A percentile compares a stretch with the other conserved stretches of the same genome.
phyloP scores from a whole-genome alignment of 2,329 filamentous ascomycete species.

The Epichloe glyceriae region DNA sequence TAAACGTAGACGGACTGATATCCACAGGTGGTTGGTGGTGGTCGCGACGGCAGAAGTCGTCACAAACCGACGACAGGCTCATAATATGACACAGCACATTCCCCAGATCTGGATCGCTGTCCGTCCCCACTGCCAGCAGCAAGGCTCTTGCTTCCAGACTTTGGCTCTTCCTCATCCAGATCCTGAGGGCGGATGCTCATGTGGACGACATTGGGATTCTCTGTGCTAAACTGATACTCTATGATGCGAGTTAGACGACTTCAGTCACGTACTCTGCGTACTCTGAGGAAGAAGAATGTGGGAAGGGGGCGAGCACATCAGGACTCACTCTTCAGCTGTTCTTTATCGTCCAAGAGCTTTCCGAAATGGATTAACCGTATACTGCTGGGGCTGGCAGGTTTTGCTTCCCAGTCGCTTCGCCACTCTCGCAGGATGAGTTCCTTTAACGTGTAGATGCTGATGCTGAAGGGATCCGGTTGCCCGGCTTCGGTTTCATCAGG shows the following conservation, averaged over 20 bases:
- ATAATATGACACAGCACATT: constrained; percentile 39
- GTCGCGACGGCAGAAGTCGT: background rate
- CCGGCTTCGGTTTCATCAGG: constrained; percentile 49
- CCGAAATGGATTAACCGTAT: constrained; percentile 90
- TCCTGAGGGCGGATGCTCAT: constrained; percentile 87
- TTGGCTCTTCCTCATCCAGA: constrained; percentile 68
- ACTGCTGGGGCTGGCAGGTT: constrained; percentile 73
- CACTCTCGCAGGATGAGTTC: constrained; percentile 89
- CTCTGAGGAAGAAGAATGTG: background rate
- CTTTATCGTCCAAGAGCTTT: constrained; percentile 80
- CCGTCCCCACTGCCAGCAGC: constrained; percentile 28
- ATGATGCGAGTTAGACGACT: constrained; percentile 5
- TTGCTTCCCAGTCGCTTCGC: constrained; percentile 81
- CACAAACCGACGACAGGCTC: constrained; percentile 8
- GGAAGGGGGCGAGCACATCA: background rate
- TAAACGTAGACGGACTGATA: background rate
- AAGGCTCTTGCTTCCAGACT: constrained; percentile 43
- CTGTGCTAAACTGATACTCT: constrained; percentile 70
- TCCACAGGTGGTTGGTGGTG: background rate
- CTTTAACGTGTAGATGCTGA: constrained; percentile 89
- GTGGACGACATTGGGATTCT: constrained; percentile 75
- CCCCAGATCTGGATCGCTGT: constrained; percentile 27
- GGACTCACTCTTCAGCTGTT: constrained; percentile 62
- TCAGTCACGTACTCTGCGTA: background rate
- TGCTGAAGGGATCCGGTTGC: constrained; percentile 65